phyloP scores from a whole-genome alignment of 345 rosid species.

The Citropsis articulata region DNA sequence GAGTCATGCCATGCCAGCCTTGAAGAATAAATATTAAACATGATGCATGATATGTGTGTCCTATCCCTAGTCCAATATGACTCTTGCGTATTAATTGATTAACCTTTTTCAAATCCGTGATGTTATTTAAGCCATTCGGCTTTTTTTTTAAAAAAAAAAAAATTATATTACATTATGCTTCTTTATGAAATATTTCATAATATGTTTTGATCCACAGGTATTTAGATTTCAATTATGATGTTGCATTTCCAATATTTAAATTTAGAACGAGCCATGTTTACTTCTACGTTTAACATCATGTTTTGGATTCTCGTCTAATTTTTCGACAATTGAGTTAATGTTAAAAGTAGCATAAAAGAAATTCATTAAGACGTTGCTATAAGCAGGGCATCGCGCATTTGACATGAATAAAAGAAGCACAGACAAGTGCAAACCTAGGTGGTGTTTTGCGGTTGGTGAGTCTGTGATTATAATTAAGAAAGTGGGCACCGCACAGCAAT shows the following conservation, averaged over 20 bases:
- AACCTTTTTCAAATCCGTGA: neutral
- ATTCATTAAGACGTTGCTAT: too few species aligned
- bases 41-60: neutral
- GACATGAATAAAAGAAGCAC: neutral
- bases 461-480: neutral
- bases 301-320: too few species aligned
- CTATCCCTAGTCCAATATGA: neutral
- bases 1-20: neutral
- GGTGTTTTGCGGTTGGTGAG: neutral
- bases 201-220: too few species aligned
- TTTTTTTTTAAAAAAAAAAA: too few species aligned
- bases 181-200: too few species aligned
- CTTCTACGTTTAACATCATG: too few species aligned
- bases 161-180: too few species aligned
- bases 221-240: too few species aligned
- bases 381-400: neutral
- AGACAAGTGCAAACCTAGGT: neutral
- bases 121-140: neutral
- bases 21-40: neutral
- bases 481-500: neutral
- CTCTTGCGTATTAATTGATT: neutral
- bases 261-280: too few species aligned
- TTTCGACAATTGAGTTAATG: neutral
- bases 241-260: too few species aligned
- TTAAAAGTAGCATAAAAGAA: neutral